A percentile compares a stretch with the other conserved stretches of the same genome.
Conservation (phyloP, 2,329 filamentous ascomycete genomes). For the Penicillium nordicum region DNA sequence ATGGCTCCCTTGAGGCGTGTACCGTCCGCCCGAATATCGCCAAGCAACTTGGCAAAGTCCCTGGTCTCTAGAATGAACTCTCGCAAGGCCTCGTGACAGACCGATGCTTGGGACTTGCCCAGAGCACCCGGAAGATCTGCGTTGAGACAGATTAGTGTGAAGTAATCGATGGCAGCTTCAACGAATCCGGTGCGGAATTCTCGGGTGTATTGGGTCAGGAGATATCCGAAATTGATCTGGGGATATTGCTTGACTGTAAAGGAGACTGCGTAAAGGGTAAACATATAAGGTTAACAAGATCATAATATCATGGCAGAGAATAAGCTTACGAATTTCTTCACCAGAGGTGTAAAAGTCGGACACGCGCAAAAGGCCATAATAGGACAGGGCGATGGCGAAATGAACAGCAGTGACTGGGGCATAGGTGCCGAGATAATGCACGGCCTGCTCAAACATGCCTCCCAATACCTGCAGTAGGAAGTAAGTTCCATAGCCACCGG, state of each 20-base stretch:
- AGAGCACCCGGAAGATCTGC: constrained; percentile 71
- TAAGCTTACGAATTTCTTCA: constrained; percentile 60
- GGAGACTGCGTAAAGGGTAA: constrained; percentile 44
- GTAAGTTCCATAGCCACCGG: constrained; percentile 79
- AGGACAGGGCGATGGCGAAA: constrained; percentile 84
- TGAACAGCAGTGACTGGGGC: constrained; percentile 92
- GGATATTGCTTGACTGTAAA: constrained; percentile 54
- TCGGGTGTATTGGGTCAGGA: constrained; percentile 91
- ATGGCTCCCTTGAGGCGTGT: constrained; percentile 81
- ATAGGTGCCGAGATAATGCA: constrained; percentile 87
- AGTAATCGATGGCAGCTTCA: constrained; percentile 87
- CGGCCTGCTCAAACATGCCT: constrained; percentile 90
- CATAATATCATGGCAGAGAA: neutral
- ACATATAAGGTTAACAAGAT: constrained; percentile 6
- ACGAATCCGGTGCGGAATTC: constrained; percentile 92
- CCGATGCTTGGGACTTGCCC: constrained; percentile 70
- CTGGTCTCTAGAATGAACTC: constrained; percentile 95
- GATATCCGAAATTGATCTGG: constrained; percentile 90
- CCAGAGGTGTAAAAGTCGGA: constrained; percentile 73
- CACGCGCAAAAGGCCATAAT: constrained; percentile 84
- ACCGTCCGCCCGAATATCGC: constrained; percentile 84
- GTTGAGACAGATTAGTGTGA: constrained; percentile 87
- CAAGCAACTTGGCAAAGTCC: constrained; percentile 89
- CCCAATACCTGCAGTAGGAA: constrained; percentile 89
- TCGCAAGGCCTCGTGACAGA: constrained; percentile 89